A percentile compares a stretch with the other conserved stretches of the same genome.
Evolutionary conservation across 1,139 yeast species (phyloP).

Genomic region (Suhomyces bribrorum): DNA sequence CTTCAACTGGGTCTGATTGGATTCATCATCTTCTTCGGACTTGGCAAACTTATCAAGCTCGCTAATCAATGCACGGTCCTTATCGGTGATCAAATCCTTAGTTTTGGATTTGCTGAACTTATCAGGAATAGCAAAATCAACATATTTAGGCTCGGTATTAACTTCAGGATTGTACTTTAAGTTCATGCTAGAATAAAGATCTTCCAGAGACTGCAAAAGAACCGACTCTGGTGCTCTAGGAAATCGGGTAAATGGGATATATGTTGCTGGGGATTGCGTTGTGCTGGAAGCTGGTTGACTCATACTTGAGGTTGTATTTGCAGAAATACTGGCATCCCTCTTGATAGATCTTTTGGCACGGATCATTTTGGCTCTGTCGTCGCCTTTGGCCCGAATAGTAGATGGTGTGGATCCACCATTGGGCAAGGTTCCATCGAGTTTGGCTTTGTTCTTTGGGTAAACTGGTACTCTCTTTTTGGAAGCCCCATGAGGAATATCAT

Average conservation of each 20-base stretch:
- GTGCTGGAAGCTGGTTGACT: neutral
- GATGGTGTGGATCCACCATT: neutral
- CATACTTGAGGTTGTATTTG: neutral
- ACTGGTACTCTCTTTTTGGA: slow-evolving; percentile 11
- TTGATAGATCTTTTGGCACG: slow-evolving; percentile 3
- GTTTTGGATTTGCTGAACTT: slow-evolving; percentile 29
- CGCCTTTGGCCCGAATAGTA: slow-evolving; percentile 4
- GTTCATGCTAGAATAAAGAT: slow-evolving; percentile 18
- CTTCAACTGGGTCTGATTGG: slow-evolving; percentile 27
- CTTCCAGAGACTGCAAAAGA: slow-evolving; percentile 19
- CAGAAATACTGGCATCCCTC: neutral
- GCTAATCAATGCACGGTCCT: slow-evolving; percentile 29
- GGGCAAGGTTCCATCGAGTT: neutral
- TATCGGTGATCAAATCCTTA: slow-evolving; percentile 24
- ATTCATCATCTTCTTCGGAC: slow-evolving; percentile 28
- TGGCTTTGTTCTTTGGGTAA: slow-evolving; percentile 7
- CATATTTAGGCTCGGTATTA: slow-evolving; percentile 11
- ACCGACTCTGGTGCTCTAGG: slow-evolving; percentile 33
- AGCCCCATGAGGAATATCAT: slow-evolving; percentile 5
- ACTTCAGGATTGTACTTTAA: slow-evolving; percentile 3
- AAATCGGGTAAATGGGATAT: slow-evolving; percentile 30
- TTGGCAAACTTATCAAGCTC: slow-evolving; percentile 29
- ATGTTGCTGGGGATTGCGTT: slow-evolving; percentile 7
- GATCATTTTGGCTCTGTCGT: slow-evolving; percentile 5
- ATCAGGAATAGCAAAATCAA: slow-evolving; percentile 36